Evolutionary conservation across 1,284 basidiomycete species (phyloP).

Genomic region (Phellopilus nigrolimitatus): DNA sequence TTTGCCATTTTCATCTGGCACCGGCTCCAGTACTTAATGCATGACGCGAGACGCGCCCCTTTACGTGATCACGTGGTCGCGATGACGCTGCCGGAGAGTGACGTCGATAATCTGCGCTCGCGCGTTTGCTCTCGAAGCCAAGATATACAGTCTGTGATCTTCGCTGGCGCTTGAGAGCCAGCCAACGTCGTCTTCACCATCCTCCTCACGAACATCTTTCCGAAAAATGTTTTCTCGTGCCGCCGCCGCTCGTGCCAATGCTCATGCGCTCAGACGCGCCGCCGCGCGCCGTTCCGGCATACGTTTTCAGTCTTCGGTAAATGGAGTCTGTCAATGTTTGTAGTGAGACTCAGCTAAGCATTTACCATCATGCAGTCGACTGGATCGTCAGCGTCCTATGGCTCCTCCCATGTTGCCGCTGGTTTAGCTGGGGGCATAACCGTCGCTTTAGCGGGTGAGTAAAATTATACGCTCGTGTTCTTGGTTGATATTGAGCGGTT

Average conservation of each 20-base stretch:
- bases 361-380: neutral
- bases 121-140: no score
- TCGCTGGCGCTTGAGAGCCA: neutral
- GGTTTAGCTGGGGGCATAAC: conserved; percentile 34
- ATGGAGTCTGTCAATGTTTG: neutral
- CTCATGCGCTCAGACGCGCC: neutral
- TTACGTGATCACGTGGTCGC: no score
- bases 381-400: neutral
- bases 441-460: conserved; percentile 31
- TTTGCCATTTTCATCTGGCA: no score
- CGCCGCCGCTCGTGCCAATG: neutral
- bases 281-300: neutral
- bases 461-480: neutral
- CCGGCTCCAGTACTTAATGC: no score
- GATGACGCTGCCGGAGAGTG: no score
- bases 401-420: conserved; percentile 26
- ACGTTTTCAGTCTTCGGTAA: conserved; percentile 9
- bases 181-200: neutral
- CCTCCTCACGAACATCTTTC: neutral
- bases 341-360: neutral
- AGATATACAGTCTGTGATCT: neutral
- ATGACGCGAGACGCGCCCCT: no score
- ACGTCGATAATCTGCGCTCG: no score
- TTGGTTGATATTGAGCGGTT: neutral
- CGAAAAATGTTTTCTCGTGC: neutral